Evolutionary conservation across 345 rosid species (phyloP).

Genomic region (Citrus reticulata): DNA sequence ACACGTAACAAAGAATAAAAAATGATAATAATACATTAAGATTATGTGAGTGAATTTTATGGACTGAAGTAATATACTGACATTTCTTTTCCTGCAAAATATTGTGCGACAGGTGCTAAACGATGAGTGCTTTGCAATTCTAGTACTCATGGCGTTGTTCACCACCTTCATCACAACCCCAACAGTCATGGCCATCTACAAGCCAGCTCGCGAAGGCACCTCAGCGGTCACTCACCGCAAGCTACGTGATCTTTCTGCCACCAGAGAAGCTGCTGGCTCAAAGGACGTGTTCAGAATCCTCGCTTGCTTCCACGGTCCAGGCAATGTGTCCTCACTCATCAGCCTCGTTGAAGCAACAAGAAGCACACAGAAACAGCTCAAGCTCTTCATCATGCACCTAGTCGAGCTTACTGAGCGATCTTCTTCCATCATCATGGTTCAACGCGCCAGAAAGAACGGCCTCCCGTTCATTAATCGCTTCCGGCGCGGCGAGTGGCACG

Average conservation of each 20-base stretch:
- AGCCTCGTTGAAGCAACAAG: constrained; percentile 59
- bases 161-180: constrained; percentile 90
- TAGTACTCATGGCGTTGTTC: constrained; percentile 82
- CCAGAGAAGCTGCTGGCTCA: constrained; percentile 20
- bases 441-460: constrained; percentile 58
- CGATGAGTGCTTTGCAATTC: constrained; percentile 70
- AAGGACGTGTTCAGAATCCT: constrained; percentile 58
- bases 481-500: constrained; percentile 53
- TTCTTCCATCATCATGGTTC: constrained; percentile 75
- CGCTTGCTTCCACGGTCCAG: constrained; percentile 66
- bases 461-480: constrained; percentile 60
- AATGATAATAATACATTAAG: too few species aligned
- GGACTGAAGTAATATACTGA: too few species aligned
- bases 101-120: constrained; percentile 58
- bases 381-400: constrained; percentile 72
- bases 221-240: constrained; percentile 36
- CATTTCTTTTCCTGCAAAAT: not conserved
- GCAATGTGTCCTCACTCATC: constrained; percentile 61
- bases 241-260: constrained; percentile 38
- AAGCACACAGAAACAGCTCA: constrained; percentile 53
- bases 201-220: constrained; percentile 45
- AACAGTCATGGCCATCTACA: constrained; percentile 64
- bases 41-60: too few species aligned
- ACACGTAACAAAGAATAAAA: too few species aligned
- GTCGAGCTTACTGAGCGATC: constrained; percentile 79